Percentiles rank a stretch among this genome's conserved stretches.
Conservation (phyloP, 2,329 filamentous ascomycete genomes). For the Exophiala lecanii-corni region DNA sequence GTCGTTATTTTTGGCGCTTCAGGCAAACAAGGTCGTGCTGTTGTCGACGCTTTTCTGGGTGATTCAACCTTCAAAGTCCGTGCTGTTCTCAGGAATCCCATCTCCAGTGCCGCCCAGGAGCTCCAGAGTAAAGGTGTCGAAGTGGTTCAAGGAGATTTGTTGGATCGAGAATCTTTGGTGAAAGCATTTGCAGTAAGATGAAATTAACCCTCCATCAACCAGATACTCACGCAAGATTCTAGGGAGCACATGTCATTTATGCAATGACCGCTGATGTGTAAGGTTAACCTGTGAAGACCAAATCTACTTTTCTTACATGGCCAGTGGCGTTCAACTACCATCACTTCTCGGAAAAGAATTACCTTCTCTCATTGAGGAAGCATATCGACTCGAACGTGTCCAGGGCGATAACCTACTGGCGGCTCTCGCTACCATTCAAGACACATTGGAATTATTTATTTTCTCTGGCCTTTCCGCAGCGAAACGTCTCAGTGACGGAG, state of each 20-base stretch:
- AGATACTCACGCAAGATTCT: not conserved
- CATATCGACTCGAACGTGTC: constrained; percentile 47
- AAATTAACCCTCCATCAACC: not conserved
- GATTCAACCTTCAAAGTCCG: constrained; percentile 36
- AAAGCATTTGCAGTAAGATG: constrained; percentile 26
- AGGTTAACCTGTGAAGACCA: not conserved
- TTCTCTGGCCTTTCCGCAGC: not conserved
- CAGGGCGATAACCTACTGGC: constrained; percentile 54
- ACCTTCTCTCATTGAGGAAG: constrained; percentile 29
- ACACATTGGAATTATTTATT: constrained; percentile 2
- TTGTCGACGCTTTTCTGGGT: constrained; percentile 43
- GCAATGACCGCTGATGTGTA: constrained; percentile 38
- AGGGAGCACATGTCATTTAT: constrained; percentile 49
- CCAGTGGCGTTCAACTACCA: constrained; percentile 49
- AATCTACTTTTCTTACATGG: not conserved
- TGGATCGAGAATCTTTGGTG: constrained; percentile 28
- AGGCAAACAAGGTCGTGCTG: constrained; percentile 48
- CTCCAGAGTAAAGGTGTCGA: constrained; percentile 28
- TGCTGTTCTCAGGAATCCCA: constrained; percentile 30
- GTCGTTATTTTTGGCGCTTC: constrained; percentile 46
- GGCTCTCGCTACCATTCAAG: constrained; percentile 39
- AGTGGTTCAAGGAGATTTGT: constrained; percentile 29
- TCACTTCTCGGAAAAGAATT: constrained; percentile 30
- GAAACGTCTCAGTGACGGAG: not conserved
- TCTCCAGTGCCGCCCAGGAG: constrained; percentile 21